These are phyloP conservation scores for Botrytis sinoallii DNA, from an alignment of 2,329 filamentous ascomycete genomes.

Conservation along the genomic window DNA sequence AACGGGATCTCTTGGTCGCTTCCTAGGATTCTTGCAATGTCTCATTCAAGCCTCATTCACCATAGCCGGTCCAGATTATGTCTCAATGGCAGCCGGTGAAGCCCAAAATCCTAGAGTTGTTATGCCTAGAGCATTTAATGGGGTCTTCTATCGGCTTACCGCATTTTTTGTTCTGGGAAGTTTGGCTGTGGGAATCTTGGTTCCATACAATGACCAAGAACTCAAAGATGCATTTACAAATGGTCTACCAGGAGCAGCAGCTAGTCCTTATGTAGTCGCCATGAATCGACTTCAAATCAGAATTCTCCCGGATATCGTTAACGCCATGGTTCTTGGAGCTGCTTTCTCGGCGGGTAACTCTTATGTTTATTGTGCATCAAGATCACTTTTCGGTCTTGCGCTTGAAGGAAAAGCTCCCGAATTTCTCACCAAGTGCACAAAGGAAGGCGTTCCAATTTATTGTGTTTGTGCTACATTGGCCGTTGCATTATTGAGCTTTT, in stretches of 20 bases:
- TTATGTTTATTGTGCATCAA: slow-evolving; percentile 39
- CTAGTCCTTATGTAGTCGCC: slow-evolving; percentile 49
- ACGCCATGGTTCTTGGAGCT: slow-evolving; percentile 53
- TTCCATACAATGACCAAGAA: slow-evolving; percentile 49
- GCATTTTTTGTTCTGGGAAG: slow-evolving; percentile 59
- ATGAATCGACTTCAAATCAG: slow-evolving; percentile 49
- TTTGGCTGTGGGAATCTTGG: slow-evolving; percentile 59
- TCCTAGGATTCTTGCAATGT: slow-evolving; percentile 50
- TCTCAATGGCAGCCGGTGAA: slow-evolving; percentile 56
- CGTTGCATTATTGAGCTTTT: slow-evolving; percentile 58
- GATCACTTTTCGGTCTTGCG: slow-evolving; percentile 52
- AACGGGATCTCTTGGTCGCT: slow-evolving; percentile 46
- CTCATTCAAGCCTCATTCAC: slow-evolving; percentile 50
- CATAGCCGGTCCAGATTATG: slow-evolving; percentile 47
- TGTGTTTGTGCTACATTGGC: slow-evolving; percentile 54
- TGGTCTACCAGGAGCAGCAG: slow-evolving; percentile 46
- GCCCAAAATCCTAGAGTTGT: slow-evolving; percentile 57
- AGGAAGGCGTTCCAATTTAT: slow-evolving; percentile 54
- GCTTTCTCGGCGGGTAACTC: slow-evolving; percentile 56
- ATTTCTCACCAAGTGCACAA: slow-evolving; percentile 49
- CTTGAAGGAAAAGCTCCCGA: slow-evolving; percentile 51
- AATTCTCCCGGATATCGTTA: slow-evolving; percentile 51
- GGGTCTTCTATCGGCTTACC: slow-evolving; percentile 60
- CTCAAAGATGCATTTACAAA: slow-evolving; percentile 42
- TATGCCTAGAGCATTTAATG: slow-evolving; percentile 56